phyloP scores from a whole-genome alignment of 495 filamentous ascomycete genomes.

The Penicillium mononematosum region DNA sequence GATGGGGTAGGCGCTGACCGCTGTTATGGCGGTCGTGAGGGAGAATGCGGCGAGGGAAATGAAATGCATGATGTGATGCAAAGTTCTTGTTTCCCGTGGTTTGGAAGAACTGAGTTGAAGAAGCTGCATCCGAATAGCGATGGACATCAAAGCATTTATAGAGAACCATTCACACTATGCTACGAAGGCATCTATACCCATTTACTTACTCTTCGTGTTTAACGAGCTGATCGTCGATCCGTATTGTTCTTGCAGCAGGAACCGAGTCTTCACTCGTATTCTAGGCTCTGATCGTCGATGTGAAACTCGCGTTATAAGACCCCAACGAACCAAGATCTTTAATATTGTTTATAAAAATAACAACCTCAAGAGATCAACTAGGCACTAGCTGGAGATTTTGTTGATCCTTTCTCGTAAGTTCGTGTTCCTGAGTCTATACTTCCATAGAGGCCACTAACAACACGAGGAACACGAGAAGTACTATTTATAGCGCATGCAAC shows the following conservation, averaged over 20 bases:
- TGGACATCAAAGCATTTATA: neutral
- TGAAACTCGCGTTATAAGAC: neutral
- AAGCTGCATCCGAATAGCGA: neutral
- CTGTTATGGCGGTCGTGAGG: constrained; percentile 4
- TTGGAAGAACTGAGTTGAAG: neutral
- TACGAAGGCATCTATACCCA: no score
- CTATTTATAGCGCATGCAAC: constrained; percentile 7
- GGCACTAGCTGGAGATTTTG: neutral
- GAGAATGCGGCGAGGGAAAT: constrained; percentile 12
- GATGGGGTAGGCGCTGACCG: constrained; percentile 21
- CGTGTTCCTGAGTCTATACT: constrained; percentile 11
- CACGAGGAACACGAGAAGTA: neutral
- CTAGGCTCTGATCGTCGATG: no score
- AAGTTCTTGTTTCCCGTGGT: neutral
- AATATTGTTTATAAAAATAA: neutral
- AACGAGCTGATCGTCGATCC: neutral
- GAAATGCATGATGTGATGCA: neutral
- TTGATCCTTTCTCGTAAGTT: constrained; percentile 9
- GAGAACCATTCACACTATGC: neutral
- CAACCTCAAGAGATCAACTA: neutral
- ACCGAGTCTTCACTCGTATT: constrained; percentile 1
- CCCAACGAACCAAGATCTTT: neutral
- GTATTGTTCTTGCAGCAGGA: neutral
- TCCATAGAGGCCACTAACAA: neutral
- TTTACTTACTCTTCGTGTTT: neutral